These are phyloP conservation scores for Zygoascus flipseniorum DNA, from an alignment of 805 yeast genomes.

Conservation along the genomic window DNA sequence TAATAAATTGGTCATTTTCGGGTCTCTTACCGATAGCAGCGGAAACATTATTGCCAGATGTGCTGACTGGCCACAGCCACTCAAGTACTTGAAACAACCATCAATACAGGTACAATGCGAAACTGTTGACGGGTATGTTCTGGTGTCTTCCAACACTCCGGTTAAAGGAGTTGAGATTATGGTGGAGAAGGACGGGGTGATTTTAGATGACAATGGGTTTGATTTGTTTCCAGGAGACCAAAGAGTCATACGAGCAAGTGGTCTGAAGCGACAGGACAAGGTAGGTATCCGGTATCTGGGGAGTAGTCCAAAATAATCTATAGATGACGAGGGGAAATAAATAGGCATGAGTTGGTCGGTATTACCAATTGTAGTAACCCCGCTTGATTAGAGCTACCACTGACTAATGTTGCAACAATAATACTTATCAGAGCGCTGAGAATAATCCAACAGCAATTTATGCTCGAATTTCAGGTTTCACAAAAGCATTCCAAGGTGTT, in stretches of 20 bases:
- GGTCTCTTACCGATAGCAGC: neutral
- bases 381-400: too few species aligned
- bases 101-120: conserved; percentile 20
- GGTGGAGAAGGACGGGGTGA: conserved; percentile 14
- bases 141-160: conserved; percentile 29
- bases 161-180: conserved; percentile 38
- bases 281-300: neutral
- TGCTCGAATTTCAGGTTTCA: too few species aligned
- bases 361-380: too few species aligned
- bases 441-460: too few species aligned
- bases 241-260: neutral
- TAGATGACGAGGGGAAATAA: too few species aligned
- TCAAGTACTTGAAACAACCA: conserved; percentile 33
- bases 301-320: neutral
- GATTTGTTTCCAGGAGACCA: conserved; percentile 38
- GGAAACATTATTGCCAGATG: conserved; percentile 25
- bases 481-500: too few species aligned
- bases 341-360: too few species aligned
- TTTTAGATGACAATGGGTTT: conserved; percentile 38
- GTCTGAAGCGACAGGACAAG: neutral
- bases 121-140: conserved; percentile 22
- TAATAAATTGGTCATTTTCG: neutral
- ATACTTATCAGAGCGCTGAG: too few species aligned
- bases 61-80: conserved; percentile 45
- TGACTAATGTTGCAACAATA: too few species aligned